Base-by-base conservation (phyloP, 31 red algal species). In the Asparagopsis taxiformis region DNA sequence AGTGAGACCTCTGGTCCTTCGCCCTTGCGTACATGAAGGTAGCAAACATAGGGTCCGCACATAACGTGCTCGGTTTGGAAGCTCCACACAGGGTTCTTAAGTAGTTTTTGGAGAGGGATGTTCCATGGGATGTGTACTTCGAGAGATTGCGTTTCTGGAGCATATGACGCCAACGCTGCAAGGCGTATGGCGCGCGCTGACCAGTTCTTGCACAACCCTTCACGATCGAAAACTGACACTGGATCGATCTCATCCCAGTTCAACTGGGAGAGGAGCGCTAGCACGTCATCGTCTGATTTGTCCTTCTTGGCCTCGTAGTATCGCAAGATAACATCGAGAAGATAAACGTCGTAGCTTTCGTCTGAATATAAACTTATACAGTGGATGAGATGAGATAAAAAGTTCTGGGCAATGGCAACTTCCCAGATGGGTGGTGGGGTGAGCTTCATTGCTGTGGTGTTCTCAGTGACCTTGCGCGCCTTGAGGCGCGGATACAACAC, bases 111-210 rank as follows among this genome's bases (percentile, higher is more conserved):
- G n/a, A 85, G 53, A 25, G 80, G 80, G 31, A 85, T 75, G 49
- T 85, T 85, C 80, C 80, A 85, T 22, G 80, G 80, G 31, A 85
- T 85, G 44, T 60, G 68, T 21, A 85, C 80, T 60, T 85, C 68
- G n/a, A 85, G 69, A 21, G 80, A 38, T 11, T 62, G 44, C 1
- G 80, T 85, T 67, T 85, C 69, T 30, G 80, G 80, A 5, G 80
- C 38, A 34, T 59, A 85, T 3, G 58, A 54, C 1, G 80, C 80
- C 31, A 75, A 51, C 2, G 80, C 80, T 3, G 68, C 69, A 8
- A 85, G 57, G 6, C 80, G 80, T 19, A 75, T 50, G 11, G 30
- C 69, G 3, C 80, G 68, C 3, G 51, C 26, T n/a, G 54, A 62
- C 80, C 80, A 85, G 19, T 25, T 37, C 34, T 26, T 58, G 58